A percentile compares a stretch with the other conserved stretches of the same genome.
These are phyloP conservation scores for Psilocybe cyanescens DNA, from an alignment of 768 basidiomycete species.

Conservation along the genomic window DNA sequence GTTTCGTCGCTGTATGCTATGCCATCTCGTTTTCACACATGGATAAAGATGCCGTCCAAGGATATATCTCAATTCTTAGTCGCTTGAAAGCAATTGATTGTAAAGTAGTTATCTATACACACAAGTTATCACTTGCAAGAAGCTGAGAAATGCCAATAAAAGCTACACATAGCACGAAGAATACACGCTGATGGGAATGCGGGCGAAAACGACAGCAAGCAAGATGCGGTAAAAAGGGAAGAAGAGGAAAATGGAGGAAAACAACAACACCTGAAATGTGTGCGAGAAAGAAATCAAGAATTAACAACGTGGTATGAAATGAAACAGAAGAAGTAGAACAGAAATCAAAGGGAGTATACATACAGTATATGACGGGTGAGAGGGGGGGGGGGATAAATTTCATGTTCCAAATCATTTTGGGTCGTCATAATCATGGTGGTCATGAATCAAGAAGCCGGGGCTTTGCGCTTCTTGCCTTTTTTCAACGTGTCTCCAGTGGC, in stretches of 20 bases:
- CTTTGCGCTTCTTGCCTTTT: constrained; percentile 63
- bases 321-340: not conserved
- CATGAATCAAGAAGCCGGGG: constrained; percentile 33
- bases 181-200: constrained; percentile 12
- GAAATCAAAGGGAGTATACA: not conserved
- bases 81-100: constrained; percentile 9
- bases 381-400: not conserved
- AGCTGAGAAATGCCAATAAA: constrained; percentile 13
- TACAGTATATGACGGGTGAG: not conserved
- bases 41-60: not conserved
- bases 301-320: not conserved
- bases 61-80: not conserved
- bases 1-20: not conserved
- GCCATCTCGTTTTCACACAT: not conserved
- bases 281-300: constrained; percentile 1
- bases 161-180: constrained; percentile 19
- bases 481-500: constrained; percentile 47
- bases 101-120: constrained; percentile 20
- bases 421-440: constrained; percentile 5
- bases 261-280: not conserved
- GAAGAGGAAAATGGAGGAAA: not conserved
- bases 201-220: constrained; percentile 9
- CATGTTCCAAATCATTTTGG: too few relatives aligned
- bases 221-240: constrained; percentile 6
- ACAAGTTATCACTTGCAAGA: constrained; percentile 20